phyloP scores from a whole-genome alignment of 2,329 filamentous ascomycete species.

The Erysiphe neolycopersici region DNA sequence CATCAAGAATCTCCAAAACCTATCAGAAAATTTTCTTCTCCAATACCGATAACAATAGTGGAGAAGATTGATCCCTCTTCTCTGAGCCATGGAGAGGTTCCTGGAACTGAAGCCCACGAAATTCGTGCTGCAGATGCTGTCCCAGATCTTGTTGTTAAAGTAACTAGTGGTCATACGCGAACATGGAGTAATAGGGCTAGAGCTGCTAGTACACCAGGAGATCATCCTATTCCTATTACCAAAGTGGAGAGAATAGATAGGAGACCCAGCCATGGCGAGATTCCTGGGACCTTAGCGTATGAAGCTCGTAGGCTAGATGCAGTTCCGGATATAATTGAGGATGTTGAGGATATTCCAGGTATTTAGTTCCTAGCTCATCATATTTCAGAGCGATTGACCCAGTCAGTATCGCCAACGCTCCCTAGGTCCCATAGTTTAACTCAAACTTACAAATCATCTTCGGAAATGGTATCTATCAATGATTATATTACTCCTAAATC shows the following conservation, averaged over 20 bases:
- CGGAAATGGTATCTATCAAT: slow-evolving; percentile 9
- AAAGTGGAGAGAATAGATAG: slow-evolving; percentile 30
- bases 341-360: slow-evolving; percentile 24
- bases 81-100: slow-evolving; percentile 31
- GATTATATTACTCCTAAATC: slow-evolving; percentile 14
- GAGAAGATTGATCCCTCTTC: slow-evolving; percentile 27
- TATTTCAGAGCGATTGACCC: slow-evolving; percentile 28
- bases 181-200: slow-evolving; percentile 7
- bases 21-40: slow-evolving; percentile 7
- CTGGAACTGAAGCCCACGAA: slow-evolving; percentile 29
- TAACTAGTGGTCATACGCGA: slow-evolving; percentile 5
- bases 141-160: slow-evolving; percentile 29
- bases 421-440: slow-evolving; percentile 21
- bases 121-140: slow-evolving; percentile 28
- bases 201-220: slow-evolving; percentile 11
- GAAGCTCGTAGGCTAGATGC: slow-evolving; percentile 28
- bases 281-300: slow-evolving; percentile 32
- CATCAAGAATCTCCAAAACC: no score
- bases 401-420: slow-evolving; percentile 28
- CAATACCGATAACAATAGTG: slow-evolving; percentile 29
- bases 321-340: slow-evolving; percentile 30
- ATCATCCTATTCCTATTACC: slow-evolving; percentile 26
- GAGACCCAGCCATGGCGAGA: slow-evolving; percentile 28
- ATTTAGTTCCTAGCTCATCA: slow-evolving; percentile 16
- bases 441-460: slow-evolving; percentile 15